A percentile compares a stretch with the other conserved stretches of the same genome.
These are phyloP conservation scores for Fusarium fracticaudum DNA, from an alignment of 2,329 filamentous ascomycete genomes.

Conservation along the genomic window DNA sequence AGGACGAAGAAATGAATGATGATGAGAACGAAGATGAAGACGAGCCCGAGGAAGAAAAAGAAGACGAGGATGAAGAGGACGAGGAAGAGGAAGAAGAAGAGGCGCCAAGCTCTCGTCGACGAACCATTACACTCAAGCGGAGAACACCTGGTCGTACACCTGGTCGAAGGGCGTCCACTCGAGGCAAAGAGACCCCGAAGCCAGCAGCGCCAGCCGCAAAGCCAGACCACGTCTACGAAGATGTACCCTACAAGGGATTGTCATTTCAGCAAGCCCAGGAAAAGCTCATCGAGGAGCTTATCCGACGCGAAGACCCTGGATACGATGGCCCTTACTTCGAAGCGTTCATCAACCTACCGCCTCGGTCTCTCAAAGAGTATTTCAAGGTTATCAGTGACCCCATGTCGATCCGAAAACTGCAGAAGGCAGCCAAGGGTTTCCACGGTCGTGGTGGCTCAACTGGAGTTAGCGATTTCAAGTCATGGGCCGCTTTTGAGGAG, in stretches of 20 bases:
- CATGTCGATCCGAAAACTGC: constrained; percentile 78
- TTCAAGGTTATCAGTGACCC: constrained; percentile 86
- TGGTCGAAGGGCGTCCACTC: constrained; percentile 45
- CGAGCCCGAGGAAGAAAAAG: constrained; percentile 41
- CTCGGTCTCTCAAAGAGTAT: constrained; percentile 82
- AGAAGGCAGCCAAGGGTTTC: constrained; percentile 79
- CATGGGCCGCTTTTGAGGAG: constrained; percentile 83
- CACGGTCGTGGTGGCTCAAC: constrained; percentile 74
- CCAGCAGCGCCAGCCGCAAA: constrained; percentile 52
- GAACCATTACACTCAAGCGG: constrained; percentile 54
- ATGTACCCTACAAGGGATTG: constrained; percentile 73
- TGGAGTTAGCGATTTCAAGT: constrained; percentile 75
- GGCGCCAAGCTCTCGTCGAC: constrained; percentile 46
- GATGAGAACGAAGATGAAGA: constrained; percentile 45
- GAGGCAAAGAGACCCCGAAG: constrained; percentile 47
- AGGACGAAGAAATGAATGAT: constrained; percentile 48
- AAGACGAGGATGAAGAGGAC: constrained; percentile 45
- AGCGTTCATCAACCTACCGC: constrained; percentile 81
- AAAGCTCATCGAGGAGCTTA: constrained; percentile 80
- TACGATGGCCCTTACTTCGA: constrained; percentile 75
- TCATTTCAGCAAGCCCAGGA: constrained; percentile 88
- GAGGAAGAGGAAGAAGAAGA: constrained; percentile 45
- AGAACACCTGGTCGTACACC: constrained; percentile 49
- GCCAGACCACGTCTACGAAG: constrained; percentile 64
- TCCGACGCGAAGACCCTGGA: constrained; percentile 74